A percentile compares a stretch with the other conserved stretches of the same genome.
These are phyloP conservation scores for Otatea glauca DNA, from an alignment of 176 grass and related monocot species.

Conservation along the genomic window DNA sequence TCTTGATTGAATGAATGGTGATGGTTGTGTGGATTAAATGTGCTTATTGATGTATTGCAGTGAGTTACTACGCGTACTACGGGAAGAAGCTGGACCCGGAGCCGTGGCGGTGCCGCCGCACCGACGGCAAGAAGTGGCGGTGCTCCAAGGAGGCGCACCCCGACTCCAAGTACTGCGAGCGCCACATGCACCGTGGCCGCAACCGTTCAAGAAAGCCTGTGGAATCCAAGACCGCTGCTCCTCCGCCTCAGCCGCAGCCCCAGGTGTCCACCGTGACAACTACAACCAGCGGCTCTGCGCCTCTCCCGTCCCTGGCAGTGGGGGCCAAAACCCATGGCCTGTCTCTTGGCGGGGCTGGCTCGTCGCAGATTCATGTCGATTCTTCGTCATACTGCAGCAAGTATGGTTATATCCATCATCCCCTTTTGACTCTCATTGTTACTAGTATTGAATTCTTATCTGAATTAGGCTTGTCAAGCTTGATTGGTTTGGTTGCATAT, in stretches of 20 bases:
- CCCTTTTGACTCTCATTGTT: not conserved
- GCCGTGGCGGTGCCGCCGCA: slow-evolving; percentile 93
- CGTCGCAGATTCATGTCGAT: slow-evolving; percentile 62
- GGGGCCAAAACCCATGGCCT: slow-evolving; percentile 55
- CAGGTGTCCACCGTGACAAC: slow-evolving; percentile 60
- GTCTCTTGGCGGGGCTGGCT: slow-evolving; percentile 62
- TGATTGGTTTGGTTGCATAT: not conserved
- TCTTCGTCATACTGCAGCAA: slow-evolving; percentile 52
- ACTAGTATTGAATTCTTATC: not conserved
- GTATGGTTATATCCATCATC: slow-evolving; percentile 27
- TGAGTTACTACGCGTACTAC: slow-evolving; percentile 94
- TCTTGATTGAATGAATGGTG: not conserved
- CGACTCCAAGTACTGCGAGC: slow-evolving; percentile 98
- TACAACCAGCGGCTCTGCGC: slow-evolving; percentile 44
- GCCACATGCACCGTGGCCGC: slow-evolving; percentile 99
- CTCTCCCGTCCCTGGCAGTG: slow-evolving; percentile 39
- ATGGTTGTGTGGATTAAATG: slow-evolving; percentile 31
- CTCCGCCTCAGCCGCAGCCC: slow-evolving; percentile 56
- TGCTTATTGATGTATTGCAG: slow-evolving; percentile 44
- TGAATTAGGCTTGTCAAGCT: not conserved
- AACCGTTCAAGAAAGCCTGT: slow-evolving; percentile 99
- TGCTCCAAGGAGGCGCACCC: slow-evolving; percentile 99
- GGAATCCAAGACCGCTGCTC: slow-evolving; percentile 83
- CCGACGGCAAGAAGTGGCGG: slow-evolving; percentile 98
- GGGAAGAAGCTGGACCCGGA: slow-evolving; percentile 98